phyloP scores from a whole-genome alignment of 179 eudicot species.

The Vitellaria paradoxa region DNA sequence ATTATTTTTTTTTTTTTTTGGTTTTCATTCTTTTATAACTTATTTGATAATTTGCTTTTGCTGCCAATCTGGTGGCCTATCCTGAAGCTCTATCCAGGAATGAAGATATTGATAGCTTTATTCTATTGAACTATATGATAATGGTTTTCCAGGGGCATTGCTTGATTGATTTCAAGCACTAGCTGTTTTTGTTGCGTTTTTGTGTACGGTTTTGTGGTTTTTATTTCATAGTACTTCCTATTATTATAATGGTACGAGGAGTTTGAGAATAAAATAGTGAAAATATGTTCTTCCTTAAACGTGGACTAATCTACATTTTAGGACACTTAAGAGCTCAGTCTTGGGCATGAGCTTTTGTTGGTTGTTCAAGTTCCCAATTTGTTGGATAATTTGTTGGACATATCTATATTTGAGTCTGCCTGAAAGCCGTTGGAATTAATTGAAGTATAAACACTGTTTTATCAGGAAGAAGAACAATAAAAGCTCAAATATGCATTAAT shows the following conservation, averaged over 20 bases:
- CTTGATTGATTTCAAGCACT: not conserved
- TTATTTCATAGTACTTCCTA: not conserved
- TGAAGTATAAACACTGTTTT: slow-evolving; percentile 3
- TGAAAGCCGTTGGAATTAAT: not conserved
- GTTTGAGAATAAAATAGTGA: not conserved
- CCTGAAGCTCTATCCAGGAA: too few species aligned
- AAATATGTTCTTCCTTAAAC: not conserved
- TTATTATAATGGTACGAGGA: not conserved
- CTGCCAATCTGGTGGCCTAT: too few species aligned
- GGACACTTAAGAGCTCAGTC: not conserved
- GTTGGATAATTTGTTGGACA: not conserved
- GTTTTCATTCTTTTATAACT: too few species aligned
- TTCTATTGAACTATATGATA: not conserved
- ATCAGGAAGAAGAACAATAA: not conserved
- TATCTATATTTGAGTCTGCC: not conserved
- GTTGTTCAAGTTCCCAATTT: not conserved
- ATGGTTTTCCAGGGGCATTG: not conserved
- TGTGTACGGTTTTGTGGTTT: not conserved
- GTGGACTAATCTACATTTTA: not conserved
- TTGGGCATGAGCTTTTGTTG: not conserved
- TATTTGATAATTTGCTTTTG: too few species aligned
- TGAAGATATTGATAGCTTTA: not conserved
- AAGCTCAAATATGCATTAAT: not conserved
- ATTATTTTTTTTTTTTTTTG: too few species aligned
- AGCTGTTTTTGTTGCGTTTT: not conserved